Evolutionary conservation across 2,329 filamentous ascomycete species (phyloP), one percentile per base, ranked within the genome.

Genomic region (Fusarium staphyleae): DNA sequence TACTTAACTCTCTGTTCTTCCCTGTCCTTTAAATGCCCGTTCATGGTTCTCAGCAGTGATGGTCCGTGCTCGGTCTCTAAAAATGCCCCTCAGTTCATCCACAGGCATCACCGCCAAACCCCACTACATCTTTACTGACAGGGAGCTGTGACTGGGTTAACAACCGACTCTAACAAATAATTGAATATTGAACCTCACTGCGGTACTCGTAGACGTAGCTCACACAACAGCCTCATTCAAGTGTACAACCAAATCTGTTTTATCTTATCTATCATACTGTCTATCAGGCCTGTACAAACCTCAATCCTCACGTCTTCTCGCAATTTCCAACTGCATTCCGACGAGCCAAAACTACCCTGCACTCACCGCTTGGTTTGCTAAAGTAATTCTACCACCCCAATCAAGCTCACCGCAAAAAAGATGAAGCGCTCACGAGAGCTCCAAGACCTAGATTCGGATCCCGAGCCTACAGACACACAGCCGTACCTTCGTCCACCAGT

Each of bases 351-450:
- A 48, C 46, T 62, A 50, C 51, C 53, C 50, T 58, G 56, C 43
- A 57, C 50, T 63, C 65, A 67, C 55, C 64, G 62, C 62, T 59
- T 41, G 49, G 45, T 47, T 51, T 57, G 44, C 47, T 67, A 59
- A 63, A 65, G 63, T 68, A 67, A 62, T 64, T 68, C 59, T 52
- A 62, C 60, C 57, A 44, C 45, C 63, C 62, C 63, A 65, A 55
- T 45, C 55, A 60, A 69, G 60, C 66, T 70, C 66, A 68, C 67
- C 57, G 52, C 63, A 63, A 62, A 55, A 54, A 75, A 71, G 70
- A 86, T 86, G 83, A 86, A 86, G 79, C 83, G 83, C 77, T 81
- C 81, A 81, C 82, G 83, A 75, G 81, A 83, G 76, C 75, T 76
- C 65, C 80, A 83, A 72, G 73, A 76, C 62, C 56, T 70, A 71